These are phyloP conservation scores for Tolypocladium pustulatum DNA, from an alignment of 2,329 filamentous ascomycete genomes.

Conservation along the genomic window DNA sequence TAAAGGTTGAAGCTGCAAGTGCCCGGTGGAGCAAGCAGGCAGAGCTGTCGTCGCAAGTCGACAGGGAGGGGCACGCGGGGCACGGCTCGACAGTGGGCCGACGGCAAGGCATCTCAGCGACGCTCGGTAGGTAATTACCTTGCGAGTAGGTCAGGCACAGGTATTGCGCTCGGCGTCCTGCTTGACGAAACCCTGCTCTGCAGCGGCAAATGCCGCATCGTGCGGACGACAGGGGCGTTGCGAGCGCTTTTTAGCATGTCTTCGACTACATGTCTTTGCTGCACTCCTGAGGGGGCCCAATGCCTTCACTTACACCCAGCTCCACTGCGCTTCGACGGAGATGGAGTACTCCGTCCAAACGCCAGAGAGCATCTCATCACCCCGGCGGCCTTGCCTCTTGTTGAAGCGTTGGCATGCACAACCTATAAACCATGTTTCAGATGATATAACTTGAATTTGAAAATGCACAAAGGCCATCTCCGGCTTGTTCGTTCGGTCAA, in stretches of 20 bases:
- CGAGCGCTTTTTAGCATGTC: no score
- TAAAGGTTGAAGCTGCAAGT: no score
- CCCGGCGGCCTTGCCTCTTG: not conserved
- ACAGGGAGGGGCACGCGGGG: not conserved
- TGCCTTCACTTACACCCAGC: no score
- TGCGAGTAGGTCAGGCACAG: no score
- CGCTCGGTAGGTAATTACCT: no score
- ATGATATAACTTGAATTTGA: not conserved
- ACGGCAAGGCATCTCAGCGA: no score
- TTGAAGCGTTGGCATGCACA: not conserved
- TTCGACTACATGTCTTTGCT: no score
- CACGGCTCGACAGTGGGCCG: not conserved
- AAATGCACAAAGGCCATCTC: not conserved
- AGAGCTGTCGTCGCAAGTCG: conserved; percentile 5
- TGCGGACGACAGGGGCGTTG: no score
- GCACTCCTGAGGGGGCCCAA: no score
- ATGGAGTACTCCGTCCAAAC: not conserved
- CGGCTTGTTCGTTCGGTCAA: not conserved
- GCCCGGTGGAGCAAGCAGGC: conserved; percentile 1
- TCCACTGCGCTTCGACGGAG: no score
- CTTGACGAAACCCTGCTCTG: not conserved
- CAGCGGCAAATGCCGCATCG: not conserved
- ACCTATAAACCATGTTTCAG: not conserved
- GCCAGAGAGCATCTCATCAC: not conserved
- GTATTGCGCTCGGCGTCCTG: not conserved